phyloP scores from a whole-genome alignment of 2,329 filamentous ascomycete genomes.

The Orbilia brochopaga region DNA sequence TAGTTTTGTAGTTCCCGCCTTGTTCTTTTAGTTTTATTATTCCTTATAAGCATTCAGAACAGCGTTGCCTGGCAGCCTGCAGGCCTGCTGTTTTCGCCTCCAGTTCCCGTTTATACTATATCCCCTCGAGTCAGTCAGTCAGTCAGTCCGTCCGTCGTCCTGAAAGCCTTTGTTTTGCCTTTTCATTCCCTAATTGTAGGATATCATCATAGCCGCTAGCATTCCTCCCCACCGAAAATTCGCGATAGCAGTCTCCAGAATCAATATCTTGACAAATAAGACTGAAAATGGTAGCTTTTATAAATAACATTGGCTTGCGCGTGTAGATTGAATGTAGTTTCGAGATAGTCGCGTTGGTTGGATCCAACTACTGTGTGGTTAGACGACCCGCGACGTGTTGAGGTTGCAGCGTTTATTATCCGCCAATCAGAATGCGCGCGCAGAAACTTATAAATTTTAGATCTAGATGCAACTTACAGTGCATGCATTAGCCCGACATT shows the following conservation, averaged over 20 bases:
- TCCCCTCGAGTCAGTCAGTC: constrained; percentile 57
- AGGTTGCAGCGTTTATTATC: not conserved
- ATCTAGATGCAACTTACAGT: not conserved
- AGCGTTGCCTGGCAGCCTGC: constrained; percentile 39
- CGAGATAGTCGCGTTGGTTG: too few species aligned
- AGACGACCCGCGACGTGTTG: too few species aligned
- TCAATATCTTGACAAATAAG: not conserved
- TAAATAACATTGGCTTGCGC: too few species aligned
- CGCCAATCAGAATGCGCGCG: constrained; percentile 38
- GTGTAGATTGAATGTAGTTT: too few species aligned
- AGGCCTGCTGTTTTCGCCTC: constrained; percentile 56
- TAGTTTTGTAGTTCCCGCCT: constrained; percentile 52
- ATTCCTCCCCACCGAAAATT: not conserved
- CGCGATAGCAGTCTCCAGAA: not conserved
- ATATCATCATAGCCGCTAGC: constrained; percentile 30
- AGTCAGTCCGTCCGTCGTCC: constrained; percentile 21
- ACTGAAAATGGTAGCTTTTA: too few species aligned
- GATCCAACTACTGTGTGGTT: too few species aligned
- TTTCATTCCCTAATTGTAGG: constrained; percentile 51
- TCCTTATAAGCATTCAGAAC: constrained; percentile 51
- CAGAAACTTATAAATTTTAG: constrained; percentile 16
- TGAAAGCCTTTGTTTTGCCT: constrained; percentile 47
- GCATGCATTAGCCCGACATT: not conserved
- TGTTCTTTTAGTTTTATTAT: constrained; percentile 33
- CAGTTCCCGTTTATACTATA: constrained; percentile 52